Percentiles rank a stretch among this genome's conserved stretches.
These are phyloP conservation scores for Planoprotostelium fungivorum DNA, from an alignment of 78 protist species.

Conservation along the genomic window DNA sequence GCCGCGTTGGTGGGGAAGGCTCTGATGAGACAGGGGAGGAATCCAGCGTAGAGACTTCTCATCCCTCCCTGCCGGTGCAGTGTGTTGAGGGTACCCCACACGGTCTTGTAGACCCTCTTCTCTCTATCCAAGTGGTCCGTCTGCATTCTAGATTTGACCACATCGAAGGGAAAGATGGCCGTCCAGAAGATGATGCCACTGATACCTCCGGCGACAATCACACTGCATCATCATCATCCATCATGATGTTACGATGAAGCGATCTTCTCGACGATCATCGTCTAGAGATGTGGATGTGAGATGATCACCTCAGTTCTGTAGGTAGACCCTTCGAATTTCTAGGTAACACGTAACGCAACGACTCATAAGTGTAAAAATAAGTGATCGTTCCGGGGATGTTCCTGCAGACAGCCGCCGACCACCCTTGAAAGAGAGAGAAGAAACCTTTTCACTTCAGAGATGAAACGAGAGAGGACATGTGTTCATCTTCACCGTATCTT, in stretches of 20 bases:
- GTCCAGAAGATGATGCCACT: constrained; percentile 77
- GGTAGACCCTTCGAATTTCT: background rate
- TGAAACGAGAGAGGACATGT: background rate
- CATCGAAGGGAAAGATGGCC: constrained; percentile 58
- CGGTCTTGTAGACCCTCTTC: constrained; percentile 19
- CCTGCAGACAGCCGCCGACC: background rate
- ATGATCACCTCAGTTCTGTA: background rate
- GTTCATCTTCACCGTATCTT: background rate
- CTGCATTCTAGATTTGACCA: constrained; percentile 65
- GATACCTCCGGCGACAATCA: constrained; percentile 51
- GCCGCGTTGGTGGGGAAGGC: constrained; percentile 64
- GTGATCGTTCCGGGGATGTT: background rate
- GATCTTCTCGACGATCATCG: no score
- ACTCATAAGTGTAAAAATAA: background rate
- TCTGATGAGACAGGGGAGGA: constrained; percentile 52
- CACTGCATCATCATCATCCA: constrained; percentile 19
- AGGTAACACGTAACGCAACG: background rate
- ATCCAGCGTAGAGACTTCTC: constrained; percentile 46
- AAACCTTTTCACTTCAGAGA: background rate
- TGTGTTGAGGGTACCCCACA: constrained; percentile 30
- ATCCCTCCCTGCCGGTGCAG: constrained; percentile 42
- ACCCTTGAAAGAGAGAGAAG: background rate
- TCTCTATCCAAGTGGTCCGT: constrained; percentile 39
- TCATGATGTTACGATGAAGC: background rate
- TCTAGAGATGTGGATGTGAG: background rate